Evolutionary conservation across 2,329 filamentous ascomycete species (phyloP), one percentile per base, ranked within the genome.

Genomic region (Rhynchosporium graminicola): DNA sequence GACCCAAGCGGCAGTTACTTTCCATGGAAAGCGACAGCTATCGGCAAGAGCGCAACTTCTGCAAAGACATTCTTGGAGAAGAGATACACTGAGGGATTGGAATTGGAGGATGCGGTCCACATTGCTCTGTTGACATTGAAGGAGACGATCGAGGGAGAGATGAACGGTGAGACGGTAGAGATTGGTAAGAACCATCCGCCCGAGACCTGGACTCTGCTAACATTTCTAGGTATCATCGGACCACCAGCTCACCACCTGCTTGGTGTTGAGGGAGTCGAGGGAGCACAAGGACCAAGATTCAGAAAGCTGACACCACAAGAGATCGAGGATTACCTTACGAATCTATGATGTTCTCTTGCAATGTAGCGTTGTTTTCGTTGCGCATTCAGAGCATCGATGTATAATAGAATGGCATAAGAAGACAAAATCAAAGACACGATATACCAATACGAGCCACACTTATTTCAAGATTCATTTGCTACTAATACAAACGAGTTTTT

Each of bases 41-140:
- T 99, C 74, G 95, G 95, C 74, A 99, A 99, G 86, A 96, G 93
- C 75, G 95, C 95, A 59, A 97, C 95, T 46, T 96, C 92, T 73
- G 95, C 95, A 61, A 99, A 99, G 87, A 99, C 95, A 0, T 99
- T 99, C 81, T 79, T 99, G 76, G 95, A 99, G 84, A 99, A 99
- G 88, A 85, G 95, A 79, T 99, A 98, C 80, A 97, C 93, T 4
- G 95, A 99, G 76, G 93, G 93, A 46, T 80, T 99, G 74, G 95
- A 99, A 83, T 82, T 99, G 67, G 95, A 99, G 79, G 95, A 99
- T 78, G 95, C 95, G 9, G 95, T 99, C 70, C 95, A 99, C 79
- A 99, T 99, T 80, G 95, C 95, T 64, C 84, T 99, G 60, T 82
- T 99, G 76, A 99, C 95, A 31, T 81, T 99, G 76, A 99, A 99